These are phyloP conservation scores for Colletotrichum tanaceti DNA, from an alignment of 2,329 filamentous ascomycete species.

Conservation along the genomic window DNA sequence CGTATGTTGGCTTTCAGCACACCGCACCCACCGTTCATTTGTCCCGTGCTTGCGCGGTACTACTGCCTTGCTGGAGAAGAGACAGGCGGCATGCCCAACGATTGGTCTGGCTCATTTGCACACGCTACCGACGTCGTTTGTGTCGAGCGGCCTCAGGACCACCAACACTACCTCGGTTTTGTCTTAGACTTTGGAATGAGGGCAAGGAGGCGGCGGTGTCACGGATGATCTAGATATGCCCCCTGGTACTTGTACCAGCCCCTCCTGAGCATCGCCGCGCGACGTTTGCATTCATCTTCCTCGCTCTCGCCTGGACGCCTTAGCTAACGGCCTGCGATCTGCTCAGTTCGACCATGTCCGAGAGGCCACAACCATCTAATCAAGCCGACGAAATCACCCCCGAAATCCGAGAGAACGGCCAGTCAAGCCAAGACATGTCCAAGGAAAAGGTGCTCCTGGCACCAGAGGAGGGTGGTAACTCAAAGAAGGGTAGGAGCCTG, in stretches of 20 bases:
- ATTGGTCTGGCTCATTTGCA: slow-evolving; percentile 1
- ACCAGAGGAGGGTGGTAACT: slow-evolving; percentile 55
- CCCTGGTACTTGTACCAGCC: slow-evolving; percentile 23
- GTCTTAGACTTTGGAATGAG: slow-evolving; percentile 41
- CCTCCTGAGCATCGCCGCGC: slow-evolving; percentile 32
- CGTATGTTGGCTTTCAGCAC: not conserved
- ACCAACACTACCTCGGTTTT: slow-evolving; percentile 37
- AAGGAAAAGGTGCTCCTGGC: slow-evolving; percentile 57
- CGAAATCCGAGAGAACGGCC: slow-evolving; percentile 44
- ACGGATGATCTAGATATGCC: slow-evolving; percentile 27
- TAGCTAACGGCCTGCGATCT: slow-evolving; percentile 21
- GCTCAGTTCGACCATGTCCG: slow-evolving; percentile 47
- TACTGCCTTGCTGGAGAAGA: slow-evolving; percentile 11
- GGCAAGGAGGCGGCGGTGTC: slow-evolving; percentile 27
- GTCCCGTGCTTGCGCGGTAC: slow-evolving; percentile 8
- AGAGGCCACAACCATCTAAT: slow-evolving; percentile 46
- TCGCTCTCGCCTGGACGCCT: slow-evolving; percentile 26
- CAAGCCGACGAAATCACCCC: slow-evolving; percentile 46
- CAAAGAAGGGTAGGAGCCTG: slow-evolving; percentile 64
- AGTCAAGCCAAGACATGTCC: slow-evolving; percentile 53
- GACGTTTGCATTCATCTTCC: slow-evolving; percentile 17
- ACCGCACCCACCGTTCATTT: not conserved
- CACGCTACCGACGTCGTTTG: slow-evolving; percentile 21
- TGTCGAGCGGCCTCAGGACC: slow-evolving; percentile 19
- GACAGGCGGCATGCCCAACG: slow-evolving; percentile 24